A percentile compares a stretch with the other conserved stretches of the same genome.
These are phyloP conservation scores for Neonectria magnoliae DNA, from an alignment of 2,329 filamentous ascomycete genomes.

Conservation along the genomic window DNA sequence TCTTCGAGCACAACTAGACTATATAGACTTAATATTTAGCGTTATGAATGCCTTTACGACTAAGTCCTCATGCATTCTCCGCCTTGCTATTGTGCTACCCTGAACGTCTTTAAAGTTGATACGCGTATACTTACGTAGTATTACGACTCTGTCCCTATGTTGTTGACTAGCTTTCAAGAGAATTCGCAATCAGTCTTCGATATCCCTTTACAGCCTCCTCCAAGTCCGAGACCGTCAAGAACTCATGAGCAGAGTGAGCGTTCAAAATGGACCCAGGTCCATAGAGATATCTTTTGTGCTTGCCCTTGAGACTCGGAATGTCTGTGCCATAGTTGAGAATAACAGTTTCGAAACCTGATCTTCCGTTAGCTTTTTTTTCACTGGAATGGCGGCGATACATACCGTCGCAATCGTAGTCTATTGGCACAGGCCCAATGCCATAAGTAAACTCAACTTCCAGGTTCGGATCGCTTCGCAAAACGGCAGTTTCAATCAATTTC, in stretches of 20 bases:
- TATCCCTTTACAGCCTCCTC: constrained; percentile 80
- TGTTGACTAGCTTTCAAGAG: constrained; percentile 44
- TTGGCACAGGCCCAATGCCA: constrained; percentile 20
- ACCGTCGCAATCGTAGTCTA: constrained; percentile 25
- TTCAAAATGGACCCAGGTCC: constrained; percentile 77
- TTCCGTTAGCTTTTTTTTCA: background rate
- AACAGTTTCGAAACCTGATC: constrained; percentile 73
- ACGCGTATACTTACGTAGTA: background rate
- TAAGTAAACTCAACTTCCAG: constrained; percentile 21
- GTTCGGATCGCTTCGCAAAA: background rate
- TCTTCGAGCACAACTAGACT: constrained; percentile 1
- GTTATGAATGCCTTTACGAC: background rate
- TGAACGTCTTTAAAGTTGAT: background rate
- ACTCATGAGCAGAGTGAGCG: constrained; percentile 83
- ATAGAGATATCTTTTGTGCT: constrained; percentile 70
- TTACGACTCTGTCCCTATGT: background rate
- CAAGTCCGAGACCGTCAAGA: constrained; percentile 75
- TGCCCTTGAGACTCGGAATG: constrained; percentile 76
- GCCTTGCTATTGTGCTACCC: background rate
- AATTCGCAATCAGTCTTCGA: constrained; percentile 68
- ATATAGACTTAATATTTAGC: background rate
- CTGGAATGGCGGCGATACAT: too few relatives aligned
- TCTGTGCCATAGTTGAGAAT: constrained; percentile 91
- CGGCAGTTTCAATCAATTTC: background rate
- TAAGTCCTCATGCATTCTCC: background rate